Conservation (phyloP, 768 basidiomycete species). For the Kwoniella pini region DNA sequence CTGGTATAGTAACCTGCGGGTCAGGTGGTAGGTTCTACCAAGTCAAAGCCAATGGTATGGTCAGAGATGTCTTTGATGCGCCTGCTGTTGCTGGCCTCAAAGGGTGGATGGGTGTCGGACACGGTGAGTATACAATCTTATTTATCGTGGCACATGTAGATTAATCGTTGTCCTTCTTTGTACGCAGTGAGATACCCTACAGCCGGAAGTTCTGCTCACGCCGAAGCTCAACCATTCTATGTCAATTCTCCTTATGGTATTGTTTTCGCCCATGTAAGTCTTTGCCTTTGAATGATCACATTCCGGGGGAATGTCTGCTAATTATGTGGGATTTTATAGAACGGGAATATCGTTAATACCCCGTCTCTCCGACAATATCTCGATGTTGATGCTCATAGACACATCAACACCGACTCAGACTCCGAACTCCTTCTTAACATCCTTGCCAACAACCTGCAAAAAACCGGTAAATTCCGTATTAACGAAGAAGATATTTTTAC, state of each 20-base stretch:
- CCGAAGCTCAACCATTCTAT: conserved; percentile 99
- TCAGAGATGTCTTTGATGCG: conserved; percentile 90
- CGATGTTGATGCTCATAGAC: conserved; percentile 93
- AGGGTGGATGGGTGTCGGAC: conserved; percentile 96
- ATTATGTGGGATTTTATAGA: conserved; percentile 60
- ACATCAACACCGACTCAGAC: conserved; percentile 98
- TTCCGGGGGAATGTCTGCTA: not conserved
- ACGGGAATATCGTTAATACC: conserved; percentile 97
- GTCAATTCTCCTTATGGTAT: conserved; percentile 99
- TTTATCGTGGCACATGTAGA: not conserved
- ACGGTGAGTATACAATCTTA: conserved; percentile 63
- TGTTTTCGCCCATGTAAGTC: conserved; percentile 88
- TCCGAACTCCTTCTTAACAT: conserved; percentile 96
- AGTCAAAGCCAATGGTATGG: conserved; percentile 99
- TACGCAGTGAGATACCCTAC: conserved; percentile 89
- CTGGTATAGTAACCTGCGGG: conserved; percentile 95
- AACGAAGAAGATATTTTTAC: conserved; percentile 99
- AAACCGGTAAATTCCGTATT: conserved; percentile 98
- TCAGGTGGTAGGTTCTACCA: conserved; percentile 93
- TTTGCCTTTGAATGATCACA: no score
- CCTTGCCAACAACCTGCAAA: conserved; percentile 94
- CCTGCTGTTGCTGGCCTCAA: conserved; percentile 72
- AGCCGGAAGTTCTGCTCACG: conserved; percentile 92
- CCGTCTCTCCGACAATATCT: conserved; percentile 80
- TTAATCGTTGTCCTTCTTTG: not conserved